Base-by-base conservation (phyloP, 2,329 filamentous ascomycete genomes). In the Onygena corvina region DNA sequence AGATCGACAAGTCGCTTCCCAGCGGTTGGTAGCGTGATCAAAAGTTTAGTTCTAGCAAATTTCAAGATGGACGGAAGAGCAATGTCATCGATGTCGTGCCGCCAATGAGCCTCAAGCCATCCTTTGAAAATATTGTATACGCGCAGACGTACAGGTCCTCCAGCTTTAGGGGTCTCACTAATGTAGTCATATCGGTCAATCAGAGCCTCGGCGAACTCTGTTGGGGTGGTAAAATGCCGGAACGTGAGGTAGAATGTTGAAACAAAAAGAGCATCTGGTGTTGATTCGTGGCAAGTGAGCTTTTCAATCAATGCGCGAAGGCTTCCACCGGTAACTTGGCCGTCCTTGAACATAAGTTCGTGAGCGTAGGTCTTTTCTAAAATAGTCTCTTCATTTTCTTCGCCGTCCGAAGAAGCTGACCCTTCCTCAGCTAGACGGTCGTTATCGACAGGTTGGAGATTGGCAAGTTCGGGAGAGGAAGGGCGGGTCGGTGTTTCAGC, bases 111-210 rank as follows among this genome's bases (percentile, higher is more conserved):
- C 69, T 96, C 92, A 16, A 98, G 72, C 92, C 92, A 98, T 35
- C 86, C 85, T 67, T 98, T 98, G 74, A 98, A 87, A 50, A 88
- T 83, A 63, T 98, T 96, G 71, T 93, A 96, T 1, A 96, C 87
- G 47, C 92, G 80, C 44, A 98, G 72, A 46, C 89, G 81, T 18
- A 96, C 90, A 0, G 90, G 86, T 2, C 75, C 77, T 18, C 88
- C 81, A 54, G 89, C 77, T 51, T 81, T 76, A 18, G 81, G 78
- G 44, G 82, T 84, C 52, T 92, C 84, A 9, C 80, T 84, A 31
- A 94, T 84, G 58, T 95, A 94, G 52, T 95, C 86, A 64, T 94
- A 98, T 25, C 93, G 82, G 50, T 92, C 84, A 48, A 93, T 83
- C n/a, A 98, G 74, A 3, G 82, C 78, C 61, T 87, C 78, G 0